Conservation (phyloP, 108 stramenopile species). For the Seminavis robusta region DNA sequence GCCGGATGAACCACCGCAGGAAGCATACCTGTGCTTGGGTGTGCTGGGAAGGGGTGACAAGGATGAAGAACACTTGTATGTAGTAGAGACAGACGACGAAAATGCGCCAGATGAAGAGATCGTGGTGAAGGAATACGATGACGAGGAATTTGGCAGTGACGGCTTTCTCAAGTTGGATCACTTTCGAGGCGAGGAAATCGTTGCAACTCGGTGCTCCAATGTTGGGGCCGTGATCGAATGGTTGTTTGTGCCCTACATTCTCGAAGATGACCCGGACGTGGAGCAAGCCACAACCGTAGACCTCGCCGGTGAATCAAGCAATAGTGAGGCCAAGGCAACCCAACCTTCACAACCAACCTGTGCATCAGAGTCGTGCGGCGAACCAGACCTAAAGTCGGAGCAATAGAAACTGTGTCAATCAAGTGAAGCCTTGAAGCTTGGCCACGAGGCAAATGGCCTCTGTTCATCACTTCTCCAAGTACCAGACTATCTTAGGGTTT, state of each 20-base stretch:
- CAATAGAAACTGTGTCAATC: no score
- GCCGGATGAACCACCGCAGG: constrained; percentile 39
- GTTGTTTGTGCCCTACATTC: constrained; percentile 78
- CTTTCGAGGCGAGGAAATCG: constrained; percentile 59
- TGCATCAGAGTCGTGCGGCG: no score
- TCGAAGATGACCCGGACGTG: constrained; percentile 31
- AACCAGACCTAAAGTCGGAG: no score
- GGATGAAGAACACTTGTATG: constrained; percentile 65
- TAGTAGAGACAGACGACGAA: constrained; percentile 13
- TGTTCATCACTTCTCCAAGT: no score
- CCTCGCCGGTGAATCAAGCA: neutral
- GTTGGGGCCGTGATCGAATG: constrained; percentile 71
- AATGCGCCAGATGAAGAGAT: constrained; percentile 26
- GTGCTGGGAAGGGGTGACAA: constrained; percentile 58
- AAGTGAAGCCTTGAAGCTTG: no score
- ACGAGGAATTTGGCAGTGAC: constrained; percentile 30
- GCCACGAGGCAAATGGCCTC: no score
- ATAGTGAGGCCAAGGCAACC: no score
- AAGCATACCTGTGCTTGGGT: constrained; percentile 68
- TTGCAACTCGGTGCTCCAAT: constrained; percentile 74
- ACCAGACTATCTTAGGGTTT: no score
- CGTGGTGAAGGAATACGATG: constrained; percentile 32
- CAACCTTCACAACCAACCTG: no score
- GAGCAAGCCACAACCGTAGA: neutral
- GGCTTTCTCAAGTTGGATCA: no score